Conservation (phyloP, 345 rosid genomes). For the Eutrema heterophyllum region DNA sequence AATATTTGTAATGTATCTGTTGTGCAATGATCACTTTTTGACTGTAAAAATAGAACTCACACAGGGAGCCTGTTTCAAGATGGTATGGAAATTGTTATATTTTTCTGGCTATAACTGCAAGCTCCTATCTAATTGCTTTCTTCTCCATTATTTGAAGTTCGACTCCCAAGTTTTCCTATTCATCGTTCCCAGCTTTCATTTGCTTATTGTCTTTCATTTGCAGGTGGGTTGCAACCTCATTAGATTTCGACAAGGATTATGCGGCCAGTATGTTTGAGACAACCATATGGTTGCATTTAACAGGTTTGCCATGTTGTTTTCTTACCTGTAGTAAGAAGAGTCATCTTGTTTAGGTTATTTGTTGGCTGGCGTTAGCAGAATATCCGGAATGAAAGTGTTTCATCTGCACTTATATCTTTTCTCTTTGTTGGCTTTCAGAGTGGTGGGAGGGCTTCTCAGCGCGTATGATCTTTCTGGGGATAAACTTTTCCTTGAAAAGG, state of each 20-base stretch:
- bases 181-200: conserved; percentile 5
- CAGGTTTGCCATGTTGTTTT: conserved; percentile 63
- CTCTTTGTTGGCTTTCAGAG: conserved; percentile 50
- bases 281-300: conserved; percentile 93
- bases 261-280: conserved; percentile 97
- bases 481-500: conserved; percentile 81
- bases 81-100: too few species aligned
- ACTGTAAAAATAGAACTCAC: too few species aligned
- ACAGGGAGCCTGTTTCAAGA: too few species aligned
- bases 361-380: neutral
- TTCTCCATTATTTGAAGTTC: too few species aligned
- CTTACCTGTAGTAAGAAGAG: conserved; percentile 23
- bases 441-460: conserved; percentile 98
- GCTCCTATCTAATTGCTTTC: neutral
- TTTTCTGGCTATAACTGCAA: too few species aligned
- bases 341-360: conserved; percentile 19
- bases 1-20: too few species aligned
- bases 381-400: neutral
- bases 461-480: conserved; percentile 92
- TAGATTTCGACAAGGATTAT: conserved; percentile 88
- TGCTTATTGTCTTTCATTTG: conserved; percentile 25
- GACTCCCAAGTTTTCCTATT: too few species aligned
- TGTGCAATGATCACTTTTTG: too few species aligned
- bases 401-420: neutral
- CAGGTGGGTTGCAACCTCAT: conserved; percentile 93